Conservation (phyloP, 805 yeast genomes). For the Ogataea dorogensis region DNA sequence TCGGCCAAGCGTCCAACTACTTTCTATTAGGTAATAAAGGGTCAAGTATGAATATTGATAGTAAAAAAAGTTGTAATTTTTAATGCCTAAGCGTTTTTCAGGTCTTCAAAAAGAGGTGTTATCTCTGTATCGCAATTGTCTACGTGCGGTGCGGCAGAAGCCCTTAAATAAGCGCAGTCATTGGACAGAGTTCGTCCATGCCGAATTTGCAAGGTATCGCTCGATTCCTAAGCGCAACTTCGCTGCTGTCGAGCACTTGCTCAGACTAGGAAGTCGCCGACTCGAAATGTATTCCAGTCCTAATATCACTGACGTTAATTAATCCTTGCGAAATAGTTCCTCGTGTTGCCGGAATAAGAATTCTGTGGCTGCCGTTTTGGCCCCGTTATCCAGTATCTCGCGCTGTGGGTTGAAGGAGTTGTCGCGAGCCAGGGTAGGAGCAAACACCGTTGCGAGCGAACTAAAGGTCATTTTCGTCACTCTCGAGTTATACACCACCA, state of each 20-base stretch:
- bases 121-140: conserved; percentile 46
- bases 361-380: conserved; percentile 76
- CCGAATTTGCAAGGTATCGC: conserved; percentile 62
- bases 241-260: conserved; percentile 77
- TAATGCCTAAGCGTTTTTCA: conserved; percentile 29
- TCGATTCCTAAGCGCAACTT: conserved; percentile 73
- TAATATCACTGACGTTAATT: conserved; percentile 65
- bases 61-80: conserved; percentile 3
- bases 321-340: conserved; percentile 26
- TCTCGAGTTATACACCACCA: conserved; percentile 51
- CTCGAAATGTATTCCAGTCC: conserved; percentile 71
- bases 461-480: conserved; percentile 78
- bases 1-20: conserved; percentile 95
- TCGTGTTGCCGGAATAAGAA: conserved; percentile 54
- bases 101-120: conserved; percentile 56
- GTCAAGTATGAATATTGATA: conserved; percentile 7
- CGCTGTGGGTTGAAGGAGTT: conserved; percentile 58
- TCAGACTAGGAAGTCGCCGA: conserved; percentile 72
- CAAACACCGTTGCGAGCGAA: conserved; percentile 88
- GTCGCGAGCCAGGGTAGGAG: conserved; percentile 87
- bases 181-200: conserved; percentile 35
- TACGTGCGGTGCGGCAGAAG: conserved; percentile 44
- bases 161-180: conserved; percentile 37
- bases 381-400: conserved; percentile 82
- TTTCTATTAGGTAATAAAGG: conserved; percentile 65